Evolutionary conservation across 441 rosid genomes (phyloP).

Genomic region (Populus hybrid): DNA sequence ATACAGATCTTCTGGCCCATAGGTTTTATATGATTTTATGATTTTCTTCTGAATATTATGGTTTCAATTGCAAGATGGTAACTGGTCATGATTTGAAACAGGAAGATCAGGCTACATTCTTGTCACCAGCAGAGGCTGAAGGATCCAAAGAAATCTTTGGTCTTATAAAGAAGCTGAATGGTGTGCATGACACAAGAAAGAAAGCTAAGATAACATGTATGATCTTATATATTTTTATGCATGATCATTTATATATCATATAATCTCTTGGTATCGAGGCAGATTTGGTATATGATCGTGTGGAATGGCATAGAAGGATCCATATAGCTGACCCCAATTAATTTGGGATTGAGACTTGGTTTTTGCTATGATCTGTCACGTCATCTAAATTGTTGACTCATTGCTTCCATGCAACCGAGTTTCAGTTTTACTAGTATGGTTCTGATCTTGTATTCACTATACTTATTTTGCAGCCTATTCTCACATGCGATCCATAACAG

Average conservation of each 20-base stretch:
- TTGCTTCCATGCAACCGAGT: constrained; percentile 3
- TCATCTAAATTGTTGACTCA: neutral
- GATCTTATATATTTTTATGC: constrained; percentile 11
- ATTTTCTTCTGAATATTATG: neutral
- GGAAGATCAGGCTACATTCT: constrained; percentile 45
- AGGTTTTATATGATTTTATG: neutral
- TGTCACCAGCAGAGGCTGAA: constrained; percentile 59
- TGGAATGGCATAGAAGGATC: too few species aligned
- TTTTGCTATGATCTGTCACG: neutral
- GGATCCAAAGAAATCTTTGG: constrained; percentile 59
- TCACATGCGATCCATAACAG: constrained; percentile 37
- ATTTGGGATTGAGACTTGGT: neutral
- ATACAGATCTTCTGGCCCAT: neutral
- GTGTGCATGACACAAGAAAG: constrained; percentile 52
- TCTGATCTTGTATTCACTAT: neutral
- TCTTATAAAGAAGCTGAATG: constrained; percentile 43
- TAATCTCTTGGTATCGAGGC: neutral
- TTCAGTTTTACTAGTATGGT: constrained; percentile 7
- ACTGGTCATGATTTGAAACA: constrained; percentile 37
- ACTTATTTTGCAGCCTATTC: constrained; percentile 46
- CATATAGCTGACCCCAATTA: too few species aligned
- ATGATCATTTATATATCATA: neutral
- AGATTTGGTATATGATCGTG: neutral
- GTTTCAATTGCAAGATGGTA: constrained; percentile 2
- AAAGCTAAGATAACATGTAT: constrained; percentile 66